Base-by-base conservation (phyloP, 345 rosid species). In the Acer negundo region DNA sequence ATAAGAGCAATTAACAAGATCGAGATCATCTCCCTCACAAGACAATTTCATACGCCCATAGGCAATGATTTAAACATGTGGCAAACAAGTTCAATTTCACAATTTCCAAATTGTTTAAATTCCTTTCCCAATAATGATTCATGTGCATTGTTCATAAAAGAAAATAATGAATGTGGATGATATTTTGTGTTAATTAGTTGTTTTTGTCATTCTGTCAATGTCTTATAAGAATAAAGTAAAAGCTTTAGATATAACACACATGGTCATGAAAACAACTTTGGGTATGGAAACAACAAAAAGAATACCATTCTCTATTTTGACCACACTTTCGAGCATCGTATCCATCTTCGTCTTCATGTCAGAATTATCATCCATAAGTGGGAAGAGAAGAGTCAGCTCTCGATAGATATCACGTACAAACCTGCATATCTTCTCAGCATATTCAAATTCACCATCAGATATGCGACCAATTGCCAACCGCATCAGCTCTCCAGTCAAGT, bases 401-500 rank as follows among this genome's bases (percentile, higher is more conserved):
- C 94, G 86, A 81, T 96, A 91, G 69, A 96, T 90, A 75, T 92
- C 95, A 67, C 98, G 86, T 17, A 85, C 92, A 79, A 96, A 92
- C 80, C 73, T 77, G 70, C 99, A 92, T 71, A 94, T 94, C 80
- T 88, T 82, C 88, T 91, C 82, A 5, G 97, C 94, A 67, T 76
- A 96, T 74, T 94, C 97, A 56, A 91, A 83, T 80, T 96, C 97
- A 69, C 93, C 95, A 73, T 96, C 97, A 68, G 98, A 96, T 85
- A 96, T 87, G 64, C 92, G 84, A 72, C 97, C 95, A 51, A 96
- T 92, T 10, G 99, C 99, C 90, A 96, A 79, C 62, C 98, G 76
- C 99, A 96, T 96, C 80, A 96, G 85, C 82, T 96, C 99, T 81
- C 99, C 99, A 38, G 99, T 96, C 87, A 94, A 79, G 82, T 96